Percentiles rank a stretch among this genome's conserved stretches.
Conservation (phyloP, 176 grass and related monocot genomes). For the Metroxylon sagu region DNA sequence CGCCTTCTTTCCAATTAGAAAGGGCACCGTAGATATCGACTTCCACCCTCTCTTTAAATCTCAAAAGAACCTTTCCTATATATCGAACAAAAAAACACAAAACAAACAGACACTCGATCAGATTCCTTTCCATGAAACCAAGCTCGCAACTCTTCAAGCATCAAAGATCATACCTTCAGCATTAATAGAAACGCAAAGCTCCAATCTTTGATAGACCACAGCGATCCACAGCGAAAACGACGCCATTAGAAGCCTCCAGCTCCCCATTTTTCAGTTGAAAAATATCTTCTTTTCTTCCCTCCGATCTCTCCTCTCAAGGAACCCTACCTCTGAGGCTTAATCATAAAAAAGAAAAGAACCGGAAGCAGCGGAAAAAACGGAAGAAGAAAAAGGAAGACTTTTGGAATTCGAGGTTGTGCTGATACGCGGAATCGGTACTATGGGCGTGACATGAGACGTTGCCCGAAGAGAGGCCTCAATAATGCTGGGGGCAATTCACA, state of each 20-base stretch:
- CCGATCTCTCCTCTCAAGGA: no score
- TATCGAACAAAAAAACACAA: slow-evolving; percentile 10
- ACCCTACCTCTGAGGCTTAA: no score
- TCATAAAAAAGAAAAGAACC: no score
- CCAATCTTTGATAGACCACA: slow-evolving; percentile 7
- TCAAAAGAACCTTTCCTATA: slow-evolving; percentile 45
- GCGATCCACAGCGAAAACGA: slow-evolving; percentile 37
- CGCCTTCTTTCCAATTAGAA: slow-evolving; percentile 29
- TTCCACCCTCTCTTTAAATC: slow-evolving; percentile 32
- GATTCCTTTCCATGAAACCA: slow-evolving; percentile 1
- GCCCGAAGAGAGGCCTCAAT: no score
- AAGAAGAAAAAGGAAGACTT: no score
- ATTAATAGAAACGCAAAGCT: slow-evolving; percentile 38
- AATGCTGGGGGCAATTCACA: no score
- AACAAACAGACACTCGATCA: slow-evolving; percentile 3
- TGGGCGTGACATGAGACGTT: no score
- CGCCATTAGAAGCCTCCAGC: slow-evolving; percentile 19
- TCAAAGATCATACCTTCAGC: slow-evolving; percentile 46
- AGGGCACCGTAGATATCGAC: slow-evolving; percentile 31
- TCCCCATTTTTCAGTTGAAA: not conserved
- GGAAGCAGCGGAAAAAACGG: no score
- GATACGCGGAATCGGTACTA: no score
- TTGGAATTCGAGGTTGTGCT: no score
- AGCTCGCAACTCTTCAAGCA: not conserved
- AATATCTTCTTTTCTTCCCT: no score